Evolutionary conservation across 169 alveolate species (phyloP), one percentile per base, ranked within the genome.

Genomic region (Cryptosporidium parvum): DNA sequence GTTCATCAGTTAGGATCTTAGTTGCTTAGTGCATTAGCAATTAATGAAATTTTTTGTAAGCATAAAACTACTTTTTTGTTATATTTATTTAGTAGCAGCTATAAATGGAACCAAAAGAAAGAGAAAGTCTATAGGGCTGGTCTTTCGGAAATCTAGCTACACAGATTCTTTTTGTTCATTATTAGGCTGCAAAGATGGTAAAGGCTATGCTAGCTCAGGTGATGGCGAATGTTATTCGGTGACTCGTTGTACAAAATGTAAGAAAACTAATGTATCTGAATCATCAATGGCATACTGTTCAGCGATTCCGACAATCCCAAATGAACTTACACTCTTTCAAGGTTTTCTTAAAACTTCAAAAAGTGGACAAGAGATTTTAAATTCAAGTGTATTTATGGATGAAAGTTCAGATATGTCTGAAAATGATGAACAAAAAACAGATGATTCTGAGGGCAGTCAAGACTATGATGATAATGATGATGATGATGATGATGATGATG

Each of bases 181-280:
- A n/a, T 80, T 80, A 53, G 69, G 68, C 8, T 80, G 89, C 42
- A 67, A 42, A 26, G 67, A 26, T 16, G 80, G 75, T 16, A 65
- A 31, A 26, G 68, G 89, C 7, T 80, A 80, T 62, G 9, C 56
- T 18, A 53, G 89, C 10, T 45, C 75, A 23, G 16, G 18, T 12
- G 29, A 23, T 0, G 89, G 89, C 8, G 89, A 80, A 61, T 80
- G 89, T 52, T 80, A 31, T 51, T 26, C 68, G 7, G 89, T 80
- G 1, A 65, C 14, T 26, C 89, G 89, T 23, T 80, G 89, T 26
- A 35, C 26, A 31, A 62, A 62, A 23, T 80, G 89, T 18, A 53
- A 35, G 65, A 58, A 0, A 2, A 39, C 89, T 6, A 31, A 29
- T 31, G 10, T 5, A 12, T 18, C 12, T 4, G 58, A 37, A 35